Evolutionary conservation across 2,329 filamentous ascomycete genomes (phyloP).

Genomic region (Calonectria honghensis): DNA sequence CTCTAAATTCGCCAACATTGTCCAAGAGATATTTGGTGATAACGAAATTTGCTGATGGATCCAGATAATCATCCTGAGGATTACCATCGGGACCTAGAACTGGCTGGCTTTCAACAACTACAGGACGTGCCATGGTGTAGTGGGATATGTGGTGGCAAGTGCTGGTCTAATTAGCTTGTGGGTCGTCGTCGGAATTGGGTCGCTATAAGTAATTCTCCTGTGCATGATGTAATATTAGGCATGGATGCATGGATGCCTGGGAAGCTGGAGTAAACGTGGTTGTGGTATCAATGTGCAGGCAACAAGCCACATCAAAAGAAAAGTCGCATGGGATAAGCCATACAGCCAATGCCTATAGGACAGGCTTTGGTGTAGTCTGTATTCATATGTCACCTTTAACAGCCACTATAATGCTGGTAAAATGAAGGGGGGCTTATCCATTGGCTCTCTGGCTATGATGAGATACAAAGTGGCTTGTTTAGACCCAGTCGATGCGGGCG

Average conservation of each 20-base stretch:
- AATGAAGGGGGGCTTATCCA: neutral
- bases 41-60: too few species aligned
- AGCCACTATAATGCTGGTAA: neutral
- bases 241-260: neutral
- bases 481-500: neutral
- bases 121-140: neutral
- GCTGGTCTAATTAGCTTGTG: neutral
- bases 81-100: neutral
- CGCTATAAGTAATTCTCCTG: neutral
- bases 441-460: neutral
- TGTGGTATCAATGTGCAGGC: neutral
- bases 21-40: conserved; percentile 31
- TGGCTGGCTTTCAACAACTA: neutral
- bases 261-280: neutral
- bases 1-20: conserved; percentile 29
- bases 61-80: neutral
- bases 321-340: too few species aligned
- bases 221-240: neutral
- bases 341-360: neutral
- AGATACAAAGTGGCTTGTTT: neutral
- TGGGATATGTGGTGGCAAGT: neutral
- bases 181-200: neutral
- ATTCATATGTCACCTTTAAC: neutral
- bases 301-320: neutral
- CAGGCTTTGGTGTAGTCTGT: neutral